These are phyloP conservation scores for Stipa capillata DNA, from an alignment of 176 grass and related monocot species.

Conservation along the genomic window DNA sequence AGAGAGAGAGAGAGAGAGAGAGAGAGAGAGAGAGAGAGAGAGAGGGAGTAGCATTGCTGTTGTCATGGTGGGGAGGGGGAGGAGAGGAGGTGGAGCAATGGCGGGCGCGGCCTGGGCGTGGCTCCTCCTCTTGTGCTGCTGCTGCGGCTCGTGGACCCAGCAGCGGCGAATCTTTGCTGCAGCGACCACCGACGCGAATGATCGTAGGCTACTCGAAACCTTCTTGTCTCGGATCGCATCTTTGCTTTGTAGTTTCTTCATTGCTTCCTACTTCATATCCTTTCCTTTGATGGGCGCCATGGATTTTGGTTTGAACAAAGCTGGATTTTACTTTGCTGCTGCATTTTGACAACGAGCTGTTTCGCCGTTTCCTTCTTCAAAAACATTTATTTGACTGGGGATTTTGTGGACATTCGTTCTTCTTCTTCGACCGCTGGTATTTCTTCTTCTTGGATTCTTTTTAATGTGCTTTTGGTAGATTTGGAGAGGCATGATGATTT, in stretches of 20 bases:
- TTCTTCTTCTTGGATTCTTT: background rate
- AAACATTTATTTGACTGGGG: background rate
- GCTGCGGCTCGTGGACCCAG: constrained; percentile 16
- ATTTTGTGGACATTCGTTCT: background rate
- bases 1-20: background rate
- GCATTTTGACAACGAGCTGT: background rate
- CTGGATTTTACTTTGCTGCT: background rate
- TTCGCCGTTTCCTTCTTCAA: background rate
- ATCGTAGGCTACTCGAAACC: constrained; percentile 23
- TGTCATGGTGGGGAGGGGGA: background rate
- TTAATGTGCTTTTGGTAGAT: background rate
- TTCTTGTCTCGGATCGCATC: background rate
- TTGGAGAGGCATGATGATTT: background rate
- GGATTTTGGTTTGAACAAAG: background rate
- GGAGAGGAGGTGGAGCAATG: constrained; percentile 22
- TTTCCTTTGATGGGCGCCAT: background rate
- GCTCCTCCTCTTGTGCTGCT: constrained; percentile 4
- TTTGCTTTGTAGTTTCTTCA: background rate
- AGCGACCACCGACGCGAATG: constrained; percentile 40
- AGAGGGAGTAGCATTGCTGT: background rate
- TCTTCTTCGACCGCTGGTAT: background rate
- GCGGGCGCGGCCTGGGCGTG: constrained; percentile 2
- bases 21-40: background rate
- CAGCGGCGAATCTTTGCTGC: constrained; percentile 24
- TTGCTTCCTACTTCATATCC: background rate